Evolutionary conservation across 768 basidiomycete species (phyloP).

Genomic region (Suillus brevipes): DNA sequence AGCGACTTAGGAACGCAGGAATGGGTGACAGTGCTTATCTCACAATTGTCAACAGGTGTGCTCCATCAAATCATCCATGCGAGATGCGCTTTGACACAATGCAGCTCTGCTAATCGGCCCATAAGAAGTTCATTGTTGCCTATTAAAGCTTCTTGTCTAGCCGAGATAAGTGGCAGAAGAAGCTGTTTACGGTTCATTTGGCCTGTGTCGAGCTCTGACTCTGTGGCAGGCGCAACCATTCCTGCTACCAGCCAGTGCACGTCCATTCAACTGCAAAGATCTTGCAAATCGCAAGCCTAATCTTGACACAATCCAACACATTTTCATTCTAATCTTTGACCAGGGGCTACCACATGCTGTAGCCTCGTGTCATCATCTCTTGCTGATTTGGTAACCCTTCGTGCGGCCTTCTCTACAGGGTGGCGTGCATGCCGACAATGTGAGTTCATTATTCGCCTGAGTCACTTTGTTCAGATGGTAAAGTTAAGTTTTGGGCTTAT

Average conservation of each 20-base stretch:
- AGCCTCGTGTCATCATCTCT: conserved; percentile 25
- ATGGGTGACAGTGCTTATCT: not conserved
- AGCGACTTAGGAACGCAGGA: not conserved
- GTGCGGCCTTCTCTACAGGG: conserved; percentile 12
- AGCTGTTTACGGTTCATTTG: not conserved
- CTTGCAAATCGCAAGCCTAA: conserved; percentile 24
- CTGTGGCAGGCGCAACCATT: not conserved
- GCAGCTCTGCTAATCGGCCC: not conserved
- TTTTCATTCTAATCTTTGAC: conserved; percentile 1
- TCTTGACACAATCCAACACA: conserved; percentile 15
- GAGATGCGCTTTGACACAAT: not conserved
- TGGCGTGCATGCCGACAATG: conserved; percentile 9
- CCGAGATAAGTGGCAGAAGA: conserved; percentile 2
- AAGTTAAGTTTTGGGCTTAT: conserved; percentile 3
- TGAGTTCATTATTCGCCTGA: conserved; percentile 21
- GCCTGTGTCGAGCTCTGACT: not conserved
- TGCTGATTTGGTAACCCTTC: conserved; percentile 15
- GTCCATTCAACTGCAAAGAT: conserved; percentile 8
- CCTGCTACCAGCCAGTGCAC: not conserved
- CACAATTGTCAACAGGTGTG: conserved; percentile 3
- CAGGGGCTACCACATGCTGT: conserved; percentile 22
- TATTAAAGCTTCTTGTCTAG: not conserved
- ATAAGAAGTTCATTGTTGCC: not conserved
- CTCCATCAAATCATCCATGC: not conserved
- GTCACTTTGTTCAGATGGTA: not conserved